Conservation (phyloP, 768 basidiomycete species). For the Tremella fuciformis region DNA sequence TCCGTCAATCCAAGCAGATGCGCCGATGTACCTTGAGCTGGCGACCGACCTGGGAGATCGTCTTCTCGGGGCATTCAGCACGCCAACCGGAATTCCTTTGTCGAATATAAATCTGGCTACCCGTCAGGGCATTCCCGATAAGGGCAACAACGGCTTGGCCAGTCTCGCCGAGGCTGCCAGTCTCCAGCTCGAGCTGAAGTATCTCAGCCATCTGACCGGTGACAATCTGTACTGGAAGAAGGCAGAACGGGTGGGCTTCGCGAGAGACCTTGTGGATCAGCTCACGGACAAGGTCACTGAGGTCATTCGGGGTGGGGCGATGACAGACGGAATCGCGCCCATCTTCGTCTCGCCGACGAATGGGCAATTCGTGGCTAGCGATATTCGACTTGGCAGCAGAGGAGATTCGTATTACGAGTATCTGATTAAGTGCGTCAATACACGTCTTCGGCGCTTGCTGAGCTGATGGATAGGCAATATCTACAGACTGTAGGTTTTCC, state of each 20-base stretch:
- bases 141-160: conserved; percentile 62
- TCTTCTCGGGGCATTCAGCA: conserved; percentile 78
- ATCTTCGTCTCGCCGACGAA: conserved; percentile 71
- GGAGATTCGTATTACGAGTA: conserved; percentile 96
- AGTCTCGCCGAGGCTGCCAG: conserved; percentile 85
- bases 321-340: conserved; percentile 72
- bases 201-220: conserved; percentile 74
- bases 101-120: conserved; percentile 71
- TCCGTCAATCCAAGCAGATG: conserved; percentile 51
- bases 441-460: background rate
- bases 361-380: conserved; percentile 63
- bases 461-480: conserved; percentile 62
- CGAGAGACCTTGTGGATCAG: background rate
- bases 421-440: conserved; percentile 60
- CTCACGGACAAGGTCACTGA: conserved; percentile 61
- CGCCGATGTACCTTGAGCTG: conserved; percentile 68
- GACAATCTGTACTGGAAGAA: conserved; percentile 77
- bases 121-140: conserved; percentile 62
- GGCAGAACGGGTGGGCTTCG: conserved; percentile 60
- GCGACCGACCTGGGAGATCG: conserved; percentile 81
- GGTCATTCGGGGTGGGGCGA: conserved; percentile 62
- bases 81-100: conserved; percentile 75
- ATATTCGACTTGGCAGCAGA: conserved; percentile 83
- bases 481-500: conserved; percentile 65
- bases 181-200: conserved; percentile 84